Percentiles rank a stretch among this genome's conserved stretches.
phyloP scores from a whole-genome alignment of 306 rosid genomes.

The Acacia confusa region DNA sequence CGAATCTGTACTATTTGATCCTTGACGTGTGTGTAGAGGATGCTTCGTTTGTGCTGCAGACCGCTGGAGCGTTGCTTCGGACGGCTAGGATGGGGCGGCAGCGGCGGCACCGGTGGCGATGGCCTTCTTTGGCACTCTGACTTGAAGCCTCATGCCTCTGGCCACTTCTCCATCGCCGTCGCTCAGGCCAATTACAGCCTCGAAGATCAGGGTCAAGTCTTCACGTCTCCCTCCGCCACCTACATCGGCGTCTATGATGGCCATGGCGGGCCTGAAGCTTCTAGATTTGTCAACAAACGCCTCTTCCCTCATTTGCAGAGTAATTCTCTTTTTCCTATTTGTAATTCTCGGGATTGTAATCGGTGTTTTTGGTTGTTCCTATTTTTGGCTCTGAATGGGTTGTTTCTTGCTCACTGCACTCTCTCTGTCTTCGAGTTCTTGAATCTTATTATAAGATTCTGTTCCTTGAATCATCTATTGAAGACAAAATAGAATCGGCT shows the following conservation, averaged over 20 bases:
- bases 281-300: constrained; percentile 63
- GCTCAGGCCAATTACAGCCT: constrained; percentile 68
- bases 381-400: background rate
- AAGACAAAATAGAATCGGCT: background rate
- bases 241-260: constrained; percentile 77
- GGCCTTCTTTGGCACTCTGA: constrained; percentile 67
- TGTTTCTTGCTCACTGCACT: background rate
- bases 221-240: constrained; percentile 60
- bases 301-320: constrained; percentile 59
- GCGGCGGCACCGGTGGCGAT: constrained; percentile 41
- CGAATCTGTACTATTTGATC: background rate
- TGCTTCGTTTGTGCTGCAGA: constrained; percentile 49
- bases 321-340: constrained; percentile 1
- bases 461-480: background rate
- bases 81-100: constrained; percentile 6
- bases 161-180: constrained; percentile 74
- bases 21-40: background rate
- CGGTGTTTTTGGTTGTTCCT: background rate
- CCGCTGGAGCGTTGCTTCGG: constrained; percentile 61
- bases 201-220: constrained; percentile 80
- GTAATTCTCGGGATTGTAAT: background rate
- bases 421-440: background rate
- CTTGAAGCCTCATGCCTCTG: constrained; percentile 65
- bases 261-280: constrained; percentile 83
- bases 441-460: background rate